These are phyloP conservation scores for Trichosanthes cucumerina DNA, from an alignment of 306 rosid genomes.

Conservation along the genomic window DNA sequence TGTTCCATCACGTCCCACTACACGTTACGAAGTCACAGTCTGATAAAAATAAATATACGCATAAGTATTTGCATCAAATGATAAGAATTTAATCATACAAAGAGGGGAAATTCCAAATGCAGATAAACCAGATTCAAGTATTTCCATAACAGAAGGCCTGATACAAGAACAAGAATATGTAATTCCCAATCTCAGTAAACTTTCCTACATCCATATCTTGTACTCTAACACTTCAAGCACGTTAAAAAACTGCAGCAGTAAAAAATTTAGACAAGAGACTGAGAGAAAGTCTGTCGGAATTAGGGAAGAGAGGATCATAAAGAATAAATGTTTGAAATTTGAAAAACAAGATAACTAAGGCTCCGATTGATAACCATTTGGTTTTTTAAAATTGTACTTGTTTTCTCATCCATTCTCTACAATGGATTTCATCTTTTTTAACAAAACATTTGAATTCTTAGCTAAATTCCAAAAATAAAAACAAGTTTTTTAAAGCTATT, in stretches of 20 bases:
- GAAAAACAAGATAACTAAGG: background rate
- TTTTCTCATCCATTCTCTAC: no score
- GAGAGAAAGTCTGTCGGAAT: background rate
- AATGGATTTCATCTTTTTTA: no score
- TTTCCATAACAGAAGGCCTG: background rate
- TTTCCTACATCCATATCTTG: background rate
- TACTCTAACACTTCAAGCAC: background rate
- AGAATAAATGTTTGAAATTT: background rate
- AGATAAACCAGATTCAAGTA: background rate
- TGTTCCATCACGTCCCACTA: slow-evolving; percentile 14
- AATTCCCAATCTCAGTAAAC: background rate
- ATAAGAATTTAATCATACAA: background rate
- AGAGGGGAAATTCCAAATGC: background rate
- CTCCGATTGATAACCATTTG: no score
- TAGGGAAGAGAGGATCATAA: background rate
- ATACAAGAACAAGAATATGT: background rate
- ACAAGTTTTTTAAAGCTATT: no score
- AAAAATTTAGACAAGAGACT: background rate
- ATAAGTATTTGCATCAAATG: background rate
- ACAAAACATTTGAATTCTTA: no score
- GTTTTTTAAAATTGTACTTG: no score
- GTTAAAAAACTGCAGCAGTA: background rate
- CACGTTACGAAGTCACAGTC: slow-evolving; percentile 13
- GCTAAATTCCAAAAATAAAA: no score
- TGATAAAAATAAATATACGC: background rate